Evolutionary conservation across 805 yeast genomes (phyloP).

Genomic region (Metschnikowia henanensis): DNA sequence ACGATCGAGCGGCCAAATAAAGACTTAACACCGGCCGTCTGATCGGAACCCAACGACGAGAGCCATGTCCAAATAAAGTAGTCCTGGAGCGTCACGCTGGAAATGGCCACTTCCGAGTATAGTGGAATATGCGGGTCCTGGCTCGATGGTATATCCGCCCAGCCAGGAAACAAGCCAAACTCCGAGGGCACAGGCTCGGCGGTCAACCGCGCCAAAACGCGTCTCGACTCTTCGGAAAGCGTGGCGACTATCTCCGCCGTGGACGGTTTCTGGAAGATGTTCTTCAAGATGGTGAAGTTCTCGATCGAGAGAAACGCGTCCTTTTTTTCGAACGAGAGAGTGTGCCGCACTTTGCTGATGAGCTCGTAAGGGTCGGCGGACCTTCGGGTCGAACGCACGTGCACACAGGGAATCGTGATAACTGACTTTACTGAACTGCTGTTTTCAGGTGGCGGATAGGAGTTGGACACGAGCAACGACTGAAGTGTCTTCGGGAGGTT

Average conservation of each 20-base stretch:
- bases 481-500: slow-evolving; percentile 68
- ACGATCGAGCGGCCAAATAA: slow-evolving; percentile 81
- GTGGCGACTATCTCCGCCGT: slow-evolving; percentile 56
- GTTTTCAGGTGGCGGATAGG: slow-evolving; percentile 57
- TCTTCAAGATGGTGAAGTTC: slow-evolving; percentile 72
- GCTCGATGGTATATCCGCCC: slow-evolving; percentile 22
- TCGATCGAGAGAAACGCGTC: slow-evolving; percentile 72
- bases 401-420: slow-evolving; percentile 61
- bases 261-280: slow-evolving; percentile 60
- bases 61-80: slow-evolving; percentile 93
- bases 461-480: slow-evolving; percentile 58
- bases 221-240: slow-evolving; percentile 70
- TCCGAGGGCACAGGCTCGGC: slow-evolving; percentile 37
- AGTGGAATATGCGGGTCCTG: slow-evolving; percentile 32
- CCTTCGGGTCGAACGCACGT: slow-evolving; percentile 51
- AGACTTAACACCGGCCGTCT: slow-evolving; percentile 60
- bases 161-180: slow-evolving; percentile 41
- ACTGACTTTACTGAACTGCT: slow-evolving; percentile 35
- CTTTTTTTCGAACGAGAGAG: slow-evolving; percentile 68
- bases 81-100: slow-evolving; percentile 75
- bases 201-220: slow-evolving; percentile 47
- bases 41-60: slow-evolving; percentile 72
- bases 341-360: slow-evolving; percentile 46
- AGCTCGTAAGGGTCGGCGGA: slow-evolving; percentile 57
- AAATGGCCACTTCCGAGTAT: slow-evolving; percentile 41